Percentiles rank a stretch among this genome's conserved stretches.
Conservation (phyloP, 2,329 filamentous ascomycete species). For the Cytospora leucostoma region DNA sequence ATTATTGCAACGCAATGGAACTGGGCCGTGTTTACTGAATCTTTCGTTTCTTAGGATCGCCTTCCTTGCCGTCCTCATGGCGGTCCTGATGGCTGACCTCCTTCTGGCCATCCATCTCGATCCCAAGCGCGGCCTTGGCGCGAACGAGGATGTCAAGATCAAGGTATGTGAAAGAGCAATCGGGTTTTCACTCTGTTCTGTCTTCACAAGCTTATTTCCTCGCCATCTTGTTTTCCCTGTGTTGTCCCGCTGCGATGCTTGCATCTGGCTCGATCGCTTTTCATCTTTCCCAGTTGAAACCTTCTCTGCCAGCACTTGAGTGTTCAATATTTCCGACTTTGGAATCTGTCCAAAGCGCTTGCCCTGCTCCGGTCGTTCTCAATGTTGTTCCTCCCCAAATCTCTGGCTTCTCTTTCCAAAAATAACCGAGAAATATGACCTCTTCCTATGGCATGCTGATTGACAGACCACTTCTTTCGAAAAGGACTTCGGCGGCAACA, state of each 20-base stretch:
- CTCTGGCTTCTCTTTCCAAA: no score
- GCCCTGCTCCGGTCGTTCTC: no score
- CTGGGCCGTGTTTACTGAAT: background rate
- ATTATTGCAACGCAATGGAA: no score
- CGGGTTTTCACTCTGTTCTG: background rate
- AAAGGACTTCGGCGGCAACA: slow-evolving; percentile 28
- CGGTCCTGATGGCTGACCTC: slow-evolving; percentile 2
- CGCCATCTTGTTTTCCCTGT: background rate
- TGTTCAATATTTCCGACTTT: no score
- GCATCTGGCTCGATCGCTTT: no score
- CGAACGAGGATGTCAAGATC: slow-evolving; percentile 31
- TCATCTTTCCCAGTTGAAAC: no score
- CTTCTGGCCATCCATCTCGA: background rate
- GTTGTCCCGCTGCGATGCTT: no score
- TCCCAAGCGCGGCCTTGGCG: slow-evolving; percentile 31
- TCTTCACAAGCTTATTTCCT: background rate
- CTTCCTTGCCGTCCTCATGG: slow-evolving; percentile 4
- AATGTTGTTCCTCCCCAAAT: no score
- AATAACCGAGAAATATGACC: no score
- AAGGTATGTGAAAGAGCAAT: background rate
- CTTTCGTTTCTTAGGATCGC: background rate
- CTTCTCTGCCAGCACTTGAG: no score
- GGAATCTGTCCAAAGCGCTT: no score
- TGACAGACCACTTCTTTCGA: background rate
- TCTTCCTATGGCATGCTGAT: no score